Conservation (phyloP, 2,329 filamentous ascomycete genomes). For the Tetracladium maxilliforme region DNA sequence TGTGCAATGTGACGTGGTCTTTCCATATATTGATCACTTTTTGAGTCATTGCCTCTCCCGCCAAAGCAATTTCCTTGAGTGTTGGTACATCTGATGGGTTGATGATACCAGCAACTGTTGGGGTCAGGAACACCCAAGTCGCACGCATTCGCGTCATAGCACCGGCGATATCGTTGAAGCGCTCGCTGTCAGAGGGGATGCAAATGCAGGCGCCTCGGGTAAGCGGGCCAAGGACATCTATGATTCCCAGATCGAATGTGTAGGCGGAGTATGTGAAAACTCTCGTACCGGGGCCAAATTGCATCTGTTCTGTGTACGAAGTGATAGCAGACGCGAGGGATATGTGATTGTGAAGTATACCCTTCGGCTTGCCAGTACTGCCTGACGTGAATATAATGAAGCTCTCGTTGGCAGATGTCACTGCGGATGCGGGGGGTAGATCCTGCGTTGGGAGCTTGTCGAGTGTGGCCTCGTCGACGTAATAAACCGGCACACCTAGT, state of each 20-base stretch:
- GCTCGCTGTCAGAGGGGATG: conserved; percentile 20
- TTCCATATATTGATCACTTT: conserved; percentile 54
- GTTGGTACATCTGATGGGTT: conserved; percentile 9
- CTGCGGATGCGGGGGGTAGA: too few relatives aligned
- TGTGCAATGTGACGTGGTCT: too few relatives aligned
- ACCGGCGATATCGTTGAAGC: conserved; percentile 18
- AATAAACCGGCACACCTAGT: too few relatives aligned
- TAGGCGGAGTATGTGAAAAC: conserved; percentile 63
- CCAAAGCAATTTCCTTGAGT: conserved; percentile 9
- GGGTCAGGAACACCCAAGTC: conserved; percentile 12
- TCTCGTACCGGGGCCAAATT: conserved; percentile 27
- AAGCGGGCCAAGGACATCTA: conserved; percentile 19
- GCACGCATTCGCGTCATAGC: conserved; percentile 10
- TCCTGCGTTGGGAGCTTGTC: too few relatives aligned
- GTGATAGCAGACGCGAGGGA: conserved; percentile 67
- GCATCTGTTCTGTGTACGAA: conserved; percentile 49
- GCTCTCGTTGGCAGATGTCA: too few relatives aligned
- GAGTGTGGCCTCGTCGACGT: too few relatives aligned
- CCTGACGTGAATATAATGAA: conserved; percentile 76
- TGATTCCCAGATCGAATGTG: conserved; percentile 22
- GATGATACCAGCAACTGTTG: conserved; percentile 12
- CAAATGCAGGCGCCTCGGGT: conserved; percentile 21
- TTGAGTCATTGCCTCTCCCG: conserved; percentile 18
- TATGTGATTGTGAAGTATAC: conserved; percentile 58
- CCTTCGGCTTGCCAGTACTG: conserved; percentile 67